phyloP scores from a whole-genome alignment of 2,329 filamentous ascomycete species.

The Escovopsis weberi region DNA sequence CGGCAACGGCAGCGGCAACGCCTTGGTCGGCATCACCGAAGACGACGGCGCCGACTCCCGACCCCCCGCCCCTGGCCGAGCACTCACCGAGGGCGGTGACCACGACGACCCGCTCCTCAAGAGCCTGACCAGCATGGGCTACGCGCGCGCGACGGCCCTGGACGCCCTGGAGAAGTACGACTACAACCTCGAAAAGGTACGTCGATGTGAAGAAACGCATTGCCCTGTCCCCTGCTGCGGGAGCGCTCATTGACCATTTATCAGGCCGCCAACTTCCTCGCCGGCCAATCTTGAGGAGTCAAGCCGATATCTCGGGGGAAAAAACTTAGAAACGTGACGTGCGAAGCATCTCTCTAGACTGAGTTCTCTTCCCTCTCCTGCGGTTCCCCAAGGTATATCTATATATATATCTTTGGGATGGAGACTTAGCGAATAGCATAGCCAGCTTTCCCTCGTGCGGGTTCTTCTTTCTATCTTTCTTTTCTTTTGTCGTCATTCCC shows the following conservation, averaged over 20 bases:
- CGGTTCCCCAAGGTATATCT: not conserved
- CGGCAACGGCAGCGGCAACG: not conserved
- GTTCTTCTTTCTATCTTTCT: not conserved
- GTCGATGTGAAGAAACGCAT: slow-evolving; percentile 15
- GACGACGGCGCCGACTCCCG: slow-evolving; percentile 11
- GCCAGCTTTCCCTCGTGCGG: not conserved
- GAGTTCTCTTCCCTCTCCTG: not conserved
- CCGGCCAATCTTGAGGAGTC: slow-evolving; percentile 33
- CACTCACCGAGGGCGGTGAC: slow-evolving; percentile 57
- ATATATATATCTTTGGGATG: too few species aligned
- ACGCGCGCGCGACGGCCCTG: slow-evolving; percentile 57
- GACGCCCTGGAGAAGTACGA: slow-evolving; percentile 83
- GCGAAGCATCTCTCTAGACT: not conserved
- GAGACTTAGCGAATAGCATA: not conserved
- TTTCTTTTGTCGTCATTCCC: slow-evolving; percentile 1
- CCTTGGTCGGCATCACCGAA: not conserved
- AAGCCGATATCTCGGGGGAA: not conserved
- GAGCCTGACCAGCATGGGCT: slow-evolving; percentile 82
- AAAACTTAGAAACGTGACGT: not conserved
- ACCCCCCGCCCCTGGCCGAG: slow-evolving; percentile 37
- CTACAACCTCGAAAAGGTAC: slow-evolving; percentile 88
- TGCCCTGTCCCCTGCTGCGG: not conserved
- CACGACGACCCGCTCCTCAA: slow-evolving; percentile 89
- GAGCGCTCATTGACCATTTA: slow-evolving; percentile 6
- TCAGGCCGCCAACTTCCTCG: slow-evolving; percentile 40